Percentiles rank a stretch among this genome's conserved stretches.
phyloP scores from a whole-genome alignment of 306 rosid genomes.

The Sicyos baderoa region DNA sequence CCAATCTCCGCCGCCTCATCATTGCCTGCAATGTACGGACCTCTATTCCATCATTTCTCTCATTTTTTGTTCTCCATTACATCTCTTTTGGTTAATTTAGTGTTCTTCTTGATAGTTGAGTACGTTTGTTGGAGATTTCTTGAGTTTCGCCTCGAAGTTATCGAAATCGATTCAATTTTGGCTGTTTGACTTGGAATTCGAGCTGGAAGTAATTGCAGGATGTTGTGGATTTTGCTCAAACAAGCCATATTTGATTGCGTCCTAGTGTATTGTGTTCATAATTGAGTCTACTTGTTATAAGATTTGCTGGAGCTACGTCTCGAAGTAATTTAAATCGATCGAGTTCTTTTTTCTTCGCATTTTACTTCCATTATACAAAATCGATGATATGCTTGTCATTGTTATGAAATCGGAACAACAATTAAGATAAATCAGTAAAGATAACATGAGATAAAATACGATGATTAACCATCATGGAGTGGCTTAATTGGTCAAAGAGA shows the following conservation, averaged over 20 bases:
- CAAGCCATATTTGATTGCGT: background rate
- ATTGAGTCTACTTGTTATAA: background rate
- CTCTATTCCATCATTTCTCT: background rate
- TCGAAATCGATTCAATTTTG: background rate
- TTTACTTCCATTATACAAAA: background rate
- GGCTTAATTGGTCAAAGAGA: too few species aligned
- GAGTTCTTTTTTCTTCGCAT: background rate
- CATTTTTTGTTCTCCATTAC: background rate
- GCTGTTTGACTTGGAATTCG: background rate
- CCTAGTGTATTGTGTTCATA: background rate
- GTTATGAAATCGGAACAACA: too few species aligned
- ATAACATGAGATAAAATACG: too few species aligned
- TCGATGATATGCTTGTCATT: too few species aligned
- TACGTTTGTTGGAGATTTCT: background rate
- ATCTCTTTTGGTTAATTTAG: background rate
- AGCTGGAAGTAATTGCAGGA: background rate
- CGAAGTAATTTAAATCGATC: background rate
- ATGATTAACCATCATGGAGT: too few species aligned
- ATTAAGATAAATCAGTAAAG: too few species aligned
- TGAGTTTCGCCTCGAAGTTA: background rate
- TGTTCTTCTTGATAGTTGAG: background rate
- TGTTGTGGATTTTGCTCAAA: background rate
- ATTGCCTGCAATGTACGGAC: conserved; percentile 59
- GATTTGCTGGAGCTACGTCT: background rate
- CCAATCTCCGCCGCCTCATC: conserved; percentile 56